Conservation (phyloP, 2,329 filamentous ascomycete genomes). For the Paecilomyces sp. region DNA sequence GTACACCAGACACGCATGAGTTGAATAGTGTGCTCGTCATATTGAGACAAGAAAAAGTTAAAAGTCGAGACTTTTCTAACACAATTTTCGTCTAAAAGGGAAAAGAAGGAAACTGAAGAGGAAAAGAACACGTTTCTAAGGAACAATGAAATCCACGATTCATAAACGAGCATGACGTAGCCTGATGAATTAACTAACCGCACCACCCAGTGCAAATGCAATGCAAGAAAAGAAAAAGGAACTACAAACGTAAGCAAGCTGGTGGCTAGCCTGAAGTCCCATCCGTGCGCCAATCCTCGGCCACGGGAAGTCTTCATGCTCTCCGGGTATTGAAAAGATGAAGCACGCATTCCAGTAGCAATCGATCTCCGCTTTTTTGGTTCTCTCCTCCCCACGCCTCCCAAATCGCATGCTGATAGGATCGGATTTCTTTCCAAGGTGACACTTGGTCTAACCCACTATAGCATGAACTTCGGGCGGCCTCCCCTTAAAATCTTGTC, state of each 20-base stretch:
- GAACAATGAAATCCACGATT: not conserved
- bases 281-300: slow-evolving; percentile 1
- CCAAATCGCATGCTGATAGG: not conserved
- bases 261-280: slow-evolving; percentile 13
- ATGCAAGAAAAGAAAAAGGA: not conserved
- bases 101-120: slow-evolving; percentile 6
- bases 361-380: slow-evolving; percentile 7
- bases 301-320: slow-evolving; percentile 8
- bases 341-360: slow-evolving; percentile 14
- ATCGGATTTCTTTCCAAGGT: not conserved
- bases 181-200: slow-evolving; percentile 1
- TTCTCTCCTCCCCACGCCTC: not conserved
- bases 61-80: slow-evolving; percentile 15
- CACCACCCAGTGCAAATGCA: slow-evolving; percentile 16
- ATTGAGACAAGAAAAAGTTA: slow-evolving; percentile 5
- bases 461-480: not conserved
- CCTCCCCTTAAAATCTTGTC: slow-evolving; percentile 19
- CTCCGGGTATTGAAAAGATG: slow-evolving; percentile 25
- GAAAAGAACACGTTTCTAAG: slow-evolving; percentile 7
- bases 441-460: not conserved
- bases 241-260: slow-evolving; percentile 11
- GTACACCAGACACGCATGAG: not conserved
- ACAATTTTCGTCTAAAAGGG: slow-evolving; percentile 16
- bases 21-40: not conserved
- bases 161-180: not conserved